A percentile compares a stretch with the other conserved stretches of the same genome.
Conservation (phyloP, 2,329 filamentous ascomycete genomes). For the Fusarium sp. region DNA sequence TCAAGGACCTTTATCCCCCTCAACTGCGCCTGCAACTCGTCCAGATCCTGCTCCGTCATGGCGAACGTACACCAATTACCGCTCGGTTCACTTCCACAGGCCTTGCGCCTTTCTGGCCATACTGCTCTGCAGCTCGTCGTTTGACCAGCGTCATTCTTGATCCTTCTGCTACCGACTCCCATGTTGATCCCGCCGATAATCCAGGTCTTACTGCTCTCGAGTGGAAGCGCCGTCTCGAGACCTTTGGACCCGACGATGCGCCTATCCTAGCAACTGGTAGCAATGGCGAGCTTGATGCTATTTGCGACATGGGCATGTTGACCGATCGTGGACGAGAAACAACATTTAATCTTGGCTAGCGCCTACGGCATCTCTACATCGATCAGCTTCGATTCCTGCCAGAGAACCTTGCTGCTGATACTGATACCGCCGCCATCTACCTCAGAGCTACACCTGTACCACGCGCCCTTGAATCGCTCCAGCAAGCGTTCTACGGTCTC, state of each 20-base stretch:
- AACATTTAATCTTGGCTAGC: constrained; percentile 75
- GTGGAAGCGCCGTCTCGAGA: constrained; percentile 83
- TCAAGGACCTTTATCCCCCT: constrained; percentile 83
- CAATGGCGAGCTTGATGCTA: constrained; percentile 76
- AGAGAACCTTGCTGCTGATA: constrained; percentile 63
- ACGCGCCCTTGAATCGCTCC: constrained; percentile 80
- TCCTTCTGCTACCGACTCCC: constrained; percentile 51
- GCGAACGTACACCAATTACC: constrained; percentile 85
- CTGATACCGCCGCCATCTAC: constrained; percentile 72
- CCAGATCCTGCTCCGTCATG: constrained; percentile 85
- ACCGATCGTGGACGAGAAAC: constrained; percentile 81
- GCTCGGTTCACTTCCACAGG: constrained; percentile 87
- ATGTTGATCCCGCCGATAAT: constrained; percentile 41
- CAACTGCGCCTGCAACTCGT: constrained; percentile 87
- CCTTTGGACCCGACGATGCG: constrained; percentile 78
- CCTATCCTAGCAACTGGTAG: constrained; percentile 77
- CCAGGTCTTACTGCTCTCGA: constrained; percentile 61
- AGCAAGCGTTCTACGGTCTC: constrained; percentile 80
- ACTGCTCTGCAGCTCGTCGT: constrained; percentile 82
- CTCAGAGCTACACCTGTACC: constrained; percentile 81
- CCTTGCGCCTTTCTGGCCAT: constrained; percentile 83
- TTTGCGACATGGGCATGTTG: constrained; percentile 84
- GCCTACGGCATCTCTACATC: constrained; percentile 79
- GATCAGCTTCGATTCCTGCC: constrained; percentile 81
- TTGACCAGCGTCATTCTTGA: constrained; percentile 69